Base-by-base conservation (phyloP, 2,329 filamentous ascomycete species). In the Chaetomium globosum region DNA sequence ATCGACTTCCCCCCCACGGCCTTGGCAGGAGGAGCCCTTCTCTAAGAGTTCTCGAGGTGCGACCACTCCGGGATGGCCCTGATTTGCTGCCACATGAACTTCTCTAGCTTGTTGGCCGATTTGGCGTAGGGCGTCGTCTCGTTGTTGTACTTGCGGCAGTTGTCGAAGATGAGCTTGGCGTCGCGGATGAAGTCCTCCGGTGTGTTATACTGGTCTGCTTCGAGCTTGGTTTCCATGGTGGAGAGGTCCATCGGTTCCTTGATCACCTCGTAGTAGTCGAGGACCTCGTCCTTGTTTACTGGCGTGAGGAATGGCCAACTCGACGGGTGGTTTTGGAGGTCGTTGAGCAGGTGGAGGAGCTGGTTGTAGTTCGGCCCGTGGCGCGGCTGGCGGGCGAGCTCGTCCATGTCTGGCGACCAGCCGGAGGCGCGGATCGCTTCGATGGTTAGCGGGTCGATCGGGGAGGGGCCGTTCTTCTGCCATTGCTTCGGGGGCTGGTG, bases 211-310 rank as follows among this genome's bases (percentile, higher is more conserved):
- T 94, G 86, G 78, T 98, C 95, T 48, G 92, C 92, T 74, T 98
- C 93, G 69, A 97, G 89, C 78, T 96, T 96, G 71, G 87, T 88
- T 78, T 98, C 95, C 94, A 99, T 98, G 23, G 93, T 97, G 56
- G 87, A 89, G 56, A 97, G 82, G 75, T 97, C 95, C 95, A 99
- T 99, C 43, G 95, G 95, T 76, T 97, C 91, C 75, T 93, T 93
- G 81, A 99, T 99, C 67, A 98, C 93, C 66, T 97, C 92, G 81
- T 98, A 98, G 80, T 99, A 99, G 77, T 99, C 95, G n/a, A 92
- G 88, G 0, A 99, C 95, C 71, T 98, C 95, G 73, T 99, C 95
- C 70, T 90, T 89, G 76, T 96, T 97, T 70, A 99, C 95, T 0
- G 95, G 94, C 30, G 92, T 87, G 36, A 95, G 85, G 81, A 99